Conservation (phyloP, 2,329 filamentous ascomycete genomes). For the Colletotrichum sansevieriae region DNA sequence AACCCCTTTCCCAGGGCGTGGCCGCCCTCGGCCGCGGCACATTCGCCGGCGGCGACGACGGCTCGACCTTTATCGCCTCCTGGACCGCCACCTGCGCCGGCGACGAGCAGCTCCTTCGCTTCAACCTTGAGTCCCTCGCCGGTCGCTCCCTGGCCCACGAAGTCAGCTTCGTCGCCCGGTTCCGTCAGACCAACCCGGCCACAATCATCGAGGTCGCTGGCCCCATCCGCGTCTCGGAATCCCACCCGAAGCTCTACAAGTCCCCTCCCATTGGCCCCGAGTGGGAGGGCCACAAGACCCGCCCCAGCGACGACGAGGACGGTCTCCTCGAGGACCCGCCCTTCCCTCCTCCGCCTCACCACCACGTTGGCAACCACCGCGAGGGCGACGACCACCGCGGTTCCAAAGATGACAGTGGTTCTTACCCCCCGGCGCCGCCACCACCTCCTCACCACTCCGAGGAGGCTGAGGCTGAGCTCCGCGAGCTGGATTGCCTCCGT, state of each 20-base stretch:
- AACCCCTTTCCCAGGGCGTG: constrained; percentile 55
- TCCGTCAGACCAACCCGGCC: constrained; percentile 60
- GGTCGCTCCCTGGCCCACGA: constrained; percentile 53
- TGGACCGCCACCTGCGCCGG: constrained; percentile 63
- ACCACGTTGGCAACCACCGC: constrained; percentile 35
- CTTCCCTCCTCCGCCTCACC: constrained; percentile 43
- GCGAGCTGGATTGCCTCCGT: constrained; percentile 59
- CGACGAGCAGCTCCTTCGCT: constrained; percentile 59
- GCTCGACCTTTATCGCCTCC: constrained; percentile 55
- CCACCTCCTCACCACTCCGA: constrained; percentile 44
- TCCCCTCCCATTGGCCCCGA: constrained; percentile 29
- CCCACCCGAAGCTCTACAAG: not conserved
- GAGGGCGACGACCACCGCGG: not conserved
- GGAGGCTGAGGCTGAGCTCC: constrained; percentile 57
- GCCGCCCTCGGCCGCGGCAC: constrained; percentile 58
- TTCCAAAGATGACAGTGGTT: not conserved
- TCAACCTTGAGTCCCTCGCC: constrained; percentile 59
- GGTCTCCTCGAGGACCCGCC: constrained; percentile 36
- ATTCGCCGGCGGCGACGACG: constrained; percentile 53
- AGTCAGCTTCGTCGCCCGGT: constrained; percentile 57
- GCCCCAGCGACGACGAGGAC: constrained; percentile 33
- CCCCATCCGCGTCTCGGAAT: constrained; percentile 43
- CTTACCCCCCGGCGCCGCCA: constrained; percentile 5
- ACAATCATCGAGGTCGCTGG: constrained; percentile 59
- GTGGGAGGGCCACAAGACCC: constrained; percentile 38